Conservation (phyloP, 768 basidiomycete genomes). For the Tremella yokohamensis region DNA sequence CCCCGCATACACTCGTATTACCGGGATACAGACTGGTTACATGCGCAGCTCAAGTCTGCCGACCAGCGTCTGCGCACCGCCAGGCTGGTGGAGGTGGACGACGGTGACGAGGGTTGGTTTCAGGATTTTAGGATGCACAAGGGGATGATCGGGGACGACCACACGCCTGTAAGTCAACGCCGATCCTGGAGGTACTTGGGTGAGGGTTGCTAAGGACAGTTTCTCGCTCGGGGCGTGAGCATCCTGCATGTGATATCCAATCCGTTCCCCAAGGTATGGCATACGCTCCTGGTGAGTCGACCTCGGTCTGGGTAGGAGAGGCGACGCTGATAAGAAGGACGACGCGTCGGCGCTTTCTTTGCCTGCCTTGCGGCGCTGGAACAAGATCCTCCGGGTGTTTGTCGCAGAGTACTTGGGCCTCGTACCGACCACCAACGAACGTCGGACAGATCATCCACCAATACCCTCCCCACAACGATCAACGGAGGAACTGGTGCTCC, state of each 20-base stretch:
- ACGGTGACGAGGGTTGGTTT: conserved; percentile 38
- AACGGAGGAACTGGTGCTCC: conserved; percentile 13
- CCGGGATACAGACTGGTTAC: conserved; percentile 87
- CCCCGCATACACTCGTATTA: conserved; percentile 79
- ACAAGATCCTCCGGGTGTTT: conserved; percentile 79
- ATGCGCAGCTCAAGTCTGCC: conserved; percentile 68
- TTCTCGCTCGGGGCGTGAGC: conserved; percentile 74
- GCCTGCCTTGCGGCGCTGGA: conserved; percentile 84
- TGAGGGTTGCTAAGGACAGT: conserved; percentile 47
- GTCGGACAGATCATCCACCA: conserved; percentile 3
- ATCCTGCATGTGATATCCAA: conserved; percentile 83
- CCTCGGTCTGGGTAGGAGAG: neutral
- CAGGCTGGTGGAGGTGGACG: conserved; percentile 57
- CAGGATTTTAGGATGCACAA: conserved; percentile 21
- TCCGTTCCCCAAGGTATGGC: conserved; percentile 90
- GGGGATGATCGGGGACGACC: conserved; percentile 77
- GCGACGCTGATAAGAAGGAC: conserved; percentile 59
- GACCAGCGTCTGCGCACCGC: conserved; percentile 68
- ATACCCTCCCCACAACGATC: neutral
- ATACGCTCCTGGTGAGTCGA: conserved; percentile 64
- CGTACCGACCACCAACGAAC: conserved; percentile 12
- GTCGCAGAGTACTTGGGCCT: conserved; percentile 79
- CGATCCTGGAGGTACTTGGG: neutral
- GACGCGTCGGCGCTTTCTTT: conserved; percentile 80
- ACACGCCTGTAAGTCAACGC: conserved; percentile 60